Percentiles rank a stretch among this genome's conserved stretches.
These are phyloP conservation scores for Saccharum spontaneum DNA, from an alignment of 176 grass and related monocot genomes.

Conservation along the genomic window DNA sequence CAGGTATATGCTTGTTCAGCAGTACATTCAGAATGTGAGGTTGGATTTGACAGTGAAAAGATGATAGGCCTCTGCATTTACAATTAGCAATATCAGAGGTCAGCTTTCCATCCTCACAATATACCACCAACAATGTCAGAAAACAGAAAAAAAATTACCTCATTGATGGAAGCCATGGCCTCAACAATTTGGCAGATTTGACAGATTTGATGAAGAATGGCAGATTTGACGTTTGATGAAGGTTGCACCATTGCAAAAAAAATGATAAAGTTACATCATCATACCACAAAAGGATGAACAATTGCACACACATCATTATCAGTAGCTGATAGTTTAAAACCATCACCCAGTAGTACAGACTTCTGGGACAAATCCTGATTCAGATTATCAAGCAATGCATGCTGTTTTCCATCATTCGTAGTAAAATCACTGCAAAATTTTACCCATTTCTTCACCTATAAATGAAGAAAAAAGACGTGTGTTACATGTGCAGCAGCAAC, in stretches of 20 bases:
- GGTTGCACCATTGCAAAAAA: conserved; percentile 2
- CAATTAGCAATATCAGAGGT: neutral
- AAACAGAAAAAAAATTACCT: conserved; percentile 47
- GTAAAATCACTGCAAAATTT: conserved; percentile 71
- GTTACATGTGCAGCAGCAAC: conserved; percentile 18
- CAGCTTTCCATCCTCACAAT: neutral
- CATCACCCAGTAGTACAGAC: conserved; percentile 60
- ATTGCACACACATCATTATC: conserved; percentile 78
- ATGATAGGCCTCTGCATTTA: too few species aligned
- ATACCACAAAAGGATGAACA: conserved; percentile 65
- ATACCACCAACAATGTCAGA: conserved; percentile 2
- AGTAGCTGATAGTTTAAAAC: conserved; percentile 66
- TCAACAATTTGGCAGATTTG: too few species aligned
- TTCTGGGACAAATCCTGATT: conserved; percentile 81
- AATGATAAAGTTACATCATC: conserved; percentile 19
- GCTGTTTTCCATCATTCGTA: conserved; percentile 38
- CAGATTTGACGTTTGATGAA: neutral
- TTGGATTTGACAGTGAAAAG: too few species aligned
- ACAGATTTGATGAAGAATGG: too few species aligned
- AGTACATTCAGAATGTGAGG: too few species aligned
- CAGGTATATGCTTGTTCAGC: too few species aligned
- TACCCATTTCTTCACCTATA: conserved; percentile 74
- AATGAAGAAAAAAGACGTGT: conserved; percentile 31
- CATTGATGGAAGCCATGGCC: conserved; percentile 92
- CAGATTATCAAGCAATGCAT: conserved; percentile 44